Evolutionary conservation across 2,329 filamentous ascomycete species (phyloP).

Genomic region (Trichoderma harzianum): DNA sequence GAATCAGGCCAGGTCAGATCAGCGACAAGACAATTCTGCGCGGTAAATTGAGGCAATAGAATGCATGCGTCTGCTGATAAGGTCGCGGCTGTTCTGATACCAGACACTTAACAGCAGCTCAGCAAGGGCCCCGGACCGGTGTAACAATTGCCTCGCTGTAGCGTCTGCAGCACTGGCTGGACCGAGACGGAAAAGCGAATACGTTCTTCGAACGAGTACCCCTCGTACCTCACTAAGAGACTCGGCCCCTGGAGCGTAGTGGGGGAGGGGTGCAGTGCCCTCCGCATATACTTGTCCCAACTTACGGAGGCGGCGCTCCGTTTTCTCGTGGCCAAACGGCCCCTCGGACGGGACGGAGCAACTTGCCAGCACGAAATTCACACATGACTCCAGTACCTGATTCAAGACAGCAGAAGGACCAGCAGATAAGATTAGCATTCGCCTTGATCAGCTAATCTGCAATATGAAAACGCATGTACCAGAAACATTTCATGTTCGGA

Average conservation of each 20-base stretch:
- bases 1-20: neutral
- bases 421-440: neutral
- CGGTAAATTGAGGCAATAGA: neutral
- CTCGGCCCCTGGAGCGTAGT: neutral
- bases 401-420: neutral
- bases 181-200: neutral
- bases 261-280: conserved; percentile 5
- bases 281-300: neutral
- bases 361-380: neutral
- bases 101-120: neutral
- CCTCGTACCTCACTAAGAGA: neutral
- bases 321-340: neutral
- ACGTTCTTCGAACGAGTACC: neutral
- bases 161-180: neutral
- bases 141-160: neutral
- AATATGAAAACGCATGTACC: neutral
- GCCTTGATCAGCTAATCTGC: neutral
- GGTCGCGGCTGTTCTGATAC: neutral
- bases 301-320: conserved; percentile 2
- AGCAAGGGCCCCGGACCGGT: neutral
- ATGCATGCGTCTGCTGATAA: neutral
- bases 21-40: neutral
- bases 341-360: neutral
- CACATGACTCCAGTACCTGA: neutral
- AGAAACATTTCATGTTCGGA: neutral